Base-by-base conservation (phyloP, 202 grass and related monocot genomes). In the Brachypodium distachyon region DNA sequence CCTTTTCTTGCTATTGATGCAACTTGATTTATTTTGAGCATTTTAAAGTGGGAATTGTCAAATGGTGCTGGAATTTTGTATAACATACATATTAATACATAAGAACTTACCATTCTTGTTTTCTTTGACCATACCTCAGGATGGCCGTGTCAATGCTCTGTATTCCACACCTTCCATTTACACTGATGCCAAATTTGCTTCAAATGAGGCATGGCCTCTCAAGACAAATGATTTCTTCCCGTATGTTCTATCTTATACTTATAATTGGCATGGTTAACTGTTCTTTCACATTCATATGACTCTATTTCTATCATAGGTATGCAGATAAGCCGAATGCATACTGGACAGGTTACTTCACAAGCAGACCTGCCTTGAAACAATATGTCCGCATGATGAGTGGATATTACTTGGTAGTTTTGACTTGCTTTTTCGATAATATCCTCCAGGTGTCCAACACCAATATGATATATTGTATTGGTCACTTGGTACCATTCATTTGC, bases 151-250 rank as follows among this genome's bases (percentile, higher is more conserved):
- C 25, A 97, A 97, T 92, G 94, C 91, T 37, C 82, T 97, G 73
- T 97, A 97, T 89, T 97, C 94, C n/a, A 97, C 94, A 70, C 94
- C 94, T 77, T 97, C 94, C 42, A 90, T 97, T 85, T 97, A 97
- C 63, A 97, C 94, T 48, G 94, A 97, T 86, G 94, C 94, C 23
- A 97, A 97, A 83, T 92, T 90, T 82, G 86, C 89, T 62, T 50
- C 84, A 81, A 88, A 92, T 64, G 91, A 90, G 73, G 52, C 77
- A 25, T 97, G 94, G 91, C 94, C 94, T 86, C 72, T 97, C 44
- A 97, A 97, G 83, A 97, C 89, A 14, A 88, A 86, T 74, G 94
- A 97, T 83, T 97, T 97, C 87, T 97, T 97, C 80, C 94, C 94
- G 91, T 97, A 83, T 88, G 84, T 86, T 84, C 43, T 55, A 69